These are phyloP conservation scores for Catharanthus roseus DNA, from an alignment of 257 asterid species.

Conservation along the genomic window DNA sequence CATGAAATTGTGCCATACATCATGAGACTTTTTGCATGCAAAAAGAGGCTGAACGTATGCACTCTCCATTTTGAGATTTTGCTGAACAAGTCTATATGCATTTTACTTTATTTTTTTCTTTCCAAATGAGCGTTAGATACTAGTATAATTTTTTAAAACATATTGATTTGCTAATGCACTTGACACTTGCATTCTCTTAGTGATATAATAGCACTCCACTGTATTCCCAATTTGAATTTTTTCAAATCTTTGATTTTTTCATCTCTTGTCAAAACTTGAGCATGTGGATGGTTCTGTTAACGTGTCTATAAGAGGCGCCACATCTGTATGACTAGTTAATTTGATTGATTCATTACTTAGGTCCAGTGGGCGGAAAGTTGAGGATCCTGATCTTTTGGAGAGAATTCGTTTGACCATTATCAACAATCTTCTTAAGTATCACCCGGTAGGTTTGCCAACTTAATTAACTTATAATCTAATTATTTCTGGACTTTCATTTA, in stretches of 20 bases:
- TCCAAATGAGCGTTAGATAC: no score
- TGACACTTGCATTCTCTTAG: neutral
- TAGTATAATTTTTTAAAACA: no score
- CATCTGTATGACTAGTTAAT: neutral
- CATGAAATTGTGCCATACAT: neutral
- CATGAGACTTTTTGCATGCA: neutral
- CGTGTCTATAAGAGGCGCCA: neutral
- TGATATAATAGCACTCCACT: neutral
- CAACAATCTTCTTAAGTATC: conserved; percentile 85
- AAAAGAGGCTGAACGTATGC: neutral
- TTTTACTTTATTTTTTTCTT: neutral
- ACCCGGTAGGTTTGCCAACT: conserved; percentile 62
- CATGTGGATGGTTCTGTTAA: neutral
- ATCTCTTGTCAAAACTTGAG: conserved; percentile 8
- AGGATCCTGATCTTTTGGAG: conserved; percentile 94
- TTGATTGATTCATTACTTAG: conserved; percentile 33
- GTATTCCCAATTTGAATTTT: neutral
- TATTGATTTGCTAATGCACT: neutral
- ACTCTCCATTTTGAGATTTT: neutral
- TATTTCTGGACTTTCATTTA: neutral
- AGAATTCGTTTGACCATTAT: conserved; percentile 91
- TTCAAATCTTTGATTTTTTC: neutral
- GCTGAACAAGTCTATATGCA: neutral
- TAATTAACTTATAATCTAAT: neutral
- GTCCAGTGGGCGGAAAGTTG: conserved; percentile 78